phyloP scores from a whole-genome alignment of 768 basidiomycete species.

The Leccinellum luteum region DNA sequence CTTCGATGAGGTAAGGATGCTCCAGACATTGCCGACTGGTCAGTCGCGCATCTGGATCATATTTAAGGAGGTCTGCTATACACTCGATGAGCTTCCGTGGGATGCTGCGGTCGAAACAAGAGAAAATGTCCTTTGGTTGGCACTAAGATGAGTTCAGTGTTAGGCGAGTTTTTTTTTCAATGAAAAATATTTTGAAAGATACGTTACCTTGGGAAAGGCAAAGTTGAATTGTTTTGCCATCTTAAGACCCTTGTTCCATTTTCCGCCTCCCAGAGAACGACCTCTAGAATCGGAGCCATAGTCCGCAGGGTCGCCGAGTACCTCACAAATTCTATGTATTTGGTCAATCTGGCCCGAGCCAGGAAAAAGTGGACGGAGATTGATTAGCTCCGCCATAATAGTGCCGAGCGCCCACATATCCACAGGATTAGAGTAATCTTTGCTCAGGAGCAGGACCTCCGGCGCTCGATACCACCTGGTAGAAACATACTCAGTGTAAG shows the following conservation, averaged over 20 bases:
- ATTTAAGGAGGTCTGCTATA: conserved; percentile 87
- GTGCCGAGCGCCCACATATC: conserved; percentile 99
- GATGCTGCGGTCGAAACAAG: conserved; percentile 75
- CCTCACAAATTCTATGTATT: conserved; percentile 82
- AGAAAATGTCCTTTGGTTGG: conserved; percentile 61
- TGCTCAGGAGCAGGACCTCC: conserved; percentile 88
- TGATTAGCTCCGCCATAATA: conserved; percentile 96
- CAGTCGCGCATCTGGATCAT: conserved; percentile 84
- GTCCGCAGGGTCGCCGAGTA: conserved; percentile 89
- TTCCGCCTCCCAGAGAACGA: conserved; percentile 76
- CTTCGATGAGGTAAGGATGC: conserved; percentile 87
- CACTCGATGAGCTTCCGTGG: conserved; percentile 85
- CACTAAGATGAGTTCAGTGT: conserved; percentile 39
- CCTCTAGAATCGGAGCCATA: conserved; percentile 77
- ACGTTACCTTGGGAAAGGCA: conserved; percentile 77
- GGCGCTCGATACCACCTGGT: conserved; percentile 99
- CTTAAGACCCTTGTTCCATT: conserved; percentile 81
- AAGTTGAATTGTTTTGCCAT: conserved; percentile 88
- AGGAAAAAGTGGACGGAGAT: conserved; percentile 93
- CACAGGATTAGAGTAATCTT: conserved; percentile 94
- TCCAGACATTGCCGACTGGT: conserved; percentile 86
- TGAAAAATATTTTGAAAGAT: background rate
- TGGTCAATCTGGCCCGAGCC: conserved; percentile 93
- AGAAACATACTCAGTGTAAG: conserved; percentile 98
- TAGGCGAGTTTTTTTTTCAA: background rate